Evolutionary conservation across 2,329 filamentous ascomycete species (phyloP), one percentile per base, ranked within the genome.

Genomic region (Byssochlamys sp.): DNA sequence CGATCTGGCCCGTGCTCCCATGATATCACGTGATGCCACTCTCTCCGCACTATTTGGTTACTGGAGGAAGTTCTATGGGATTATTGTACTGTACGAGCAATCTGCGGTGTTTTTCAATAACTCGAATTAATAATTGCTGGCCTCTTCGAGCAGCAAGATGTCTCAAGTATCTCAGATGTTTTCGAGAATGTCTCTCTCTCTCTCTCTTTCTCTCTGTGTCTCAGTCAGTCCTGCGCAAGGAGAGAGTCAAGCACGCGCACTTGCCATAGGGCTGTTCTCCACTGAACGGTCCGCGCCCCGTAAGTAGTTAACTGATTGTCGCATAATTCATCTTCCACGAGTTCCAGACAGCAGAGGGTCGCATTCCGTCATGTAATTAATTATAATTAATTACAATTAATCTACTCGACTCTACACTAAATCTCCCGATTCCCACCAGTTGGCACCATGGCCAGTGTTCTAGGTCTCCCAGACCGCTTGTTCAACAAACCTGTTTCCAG

Each of bases 1-100:
- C 53, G 60, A 63, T 39, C 52, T 28, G 25, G 49, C 12, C 49
- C 49, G 49, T 51, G 49, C 49, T 27, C 6, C 25, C 4, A 25
- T 12, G 11, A 12, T 26, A 10, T 51, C 49, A 51, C 49, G 49
- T 51, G 49, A 51, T 28, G 2, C 5, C 10, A 14, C 4, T 14
- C 10, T 51, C 49, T 51, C 49, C 25, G 49, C 49, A 19, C 19
- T 19, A 19, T 26, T 28, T 28, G 19, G 25, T 19, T 19, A 19
- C 19, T 19, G 19, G 45, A 25, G 24, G 26, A 26, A 12, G 49
- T 11, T 24, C 14, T 14, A 28, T 10, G 24, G 5, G n/a, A 45
- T 45, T n/a, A n/a, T 45, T n/a, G 14, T 19, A 19, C 6, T 19
- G n/a, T 19, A 19, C 3, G 12, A 39, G 14, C 14, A 45, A n/a